Evolutionary conservation across 2,329 filamentous ascomycete species (phyloP), one percentile per base, ranked within the genome.

Genomic region (Venturiaceae sp.): DNA sequence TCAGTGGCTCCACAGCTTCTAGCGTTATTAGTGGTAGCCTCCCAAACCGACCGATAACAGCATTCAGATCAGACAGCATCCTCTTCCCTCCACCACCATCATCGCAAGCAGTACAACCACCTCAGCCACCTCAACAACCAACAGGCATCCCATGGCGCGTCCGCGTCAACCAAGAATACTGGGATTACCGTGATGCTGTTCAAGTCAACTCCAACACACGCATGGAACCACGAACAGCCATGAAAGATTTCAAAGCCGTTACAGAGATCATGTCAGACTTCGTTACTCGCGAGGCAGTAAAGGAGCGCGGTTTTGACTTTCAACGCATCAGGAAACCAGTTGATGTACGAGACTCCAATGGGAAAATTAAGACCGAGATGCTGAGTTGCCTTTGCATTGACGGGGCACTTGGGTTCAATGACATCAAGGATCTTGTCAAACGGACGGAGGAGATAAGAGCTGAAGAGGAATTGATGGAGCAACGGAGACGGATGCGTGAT

Each of bases 221-320:
- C 14, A 60, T 23, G 34, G 19, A 28, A 2, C 28, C 39, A n/a
- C 14, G 16, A 16, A 57, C 14, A 9, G 55, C 44, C 13, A 21
- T 47, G 26, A 33, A 34, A 36, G 55, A 58, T 11, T 36, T 30
- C 16, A 41, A 47, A 23, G 23, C 57, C 13, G 34, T 50, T 19
- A 60, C 58, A 19, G 59, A 60, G 36, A 60, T 60, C 9, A 16
- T 55, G 16, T 28, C 30, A n/a, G 53, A 50, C 13, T 60, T 30
- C 11, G 57, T 60, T 16, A 30, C 37, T 14, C 44, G 34, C 36
- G 46, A 59, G 14, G 59, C 59, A 1, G 28, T 60, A 16, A 32
- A 53, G 39, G 56, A 60, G 26, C 26, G 19, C 21, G 59, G 50
- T 13, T 37, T 32, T 14, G 56, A 54, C 21, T 60, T 36, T 26